Conservation (phyloP, 179 eudicot genomes). For the Spinacia oleracea region DNA sequence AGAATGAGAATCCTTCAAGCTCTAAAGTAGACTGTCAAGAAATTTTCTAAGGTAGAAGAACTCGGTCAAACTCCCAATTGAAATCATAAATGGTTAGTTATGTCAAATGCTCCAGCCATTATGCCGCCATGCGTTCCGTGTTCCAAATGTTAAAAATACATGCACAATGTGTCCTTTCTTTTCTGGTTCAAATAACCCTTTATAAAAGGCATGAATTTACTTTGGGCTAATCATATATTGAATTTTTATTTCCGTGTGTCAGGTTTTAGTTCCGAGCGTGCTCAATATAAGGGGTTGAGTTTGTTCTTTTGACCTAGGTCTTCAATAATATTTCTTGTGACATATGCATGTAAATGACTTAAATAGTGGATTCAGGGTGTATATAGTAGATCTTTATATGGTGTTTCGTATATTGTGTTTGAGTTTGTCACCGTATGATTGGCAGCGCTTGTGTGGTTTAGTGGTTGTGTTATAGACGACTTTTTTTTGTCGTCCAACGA, state of each 20-base stretch:
- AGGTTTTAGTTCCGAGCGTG: slow-evolving; percentile 20
- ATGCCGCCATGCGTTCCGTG: background rate
- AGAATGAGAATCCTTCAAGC: slow-evolving; percentile 12
- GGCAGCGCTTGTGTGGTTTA: background rate
- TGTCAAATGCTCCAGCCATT: background rate
- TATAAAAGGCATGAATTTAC: background rate
- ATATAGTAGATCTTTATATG: slow-evolving; percentile 15
- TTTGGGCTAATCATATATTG: background rate
- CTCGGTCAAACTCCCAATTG: slow-evolving; percentile 25
- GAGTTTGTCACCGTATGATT: background rate
- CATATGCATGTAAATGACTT: slow-evolving; percentile 30
- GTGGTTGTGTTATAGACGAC: background rate
- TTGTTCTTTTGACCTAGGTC: background rate
- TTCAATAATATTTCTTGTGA: slow-evolving; percentile 11
- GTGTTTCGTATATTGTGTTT: slow-evolving; percentile 1
- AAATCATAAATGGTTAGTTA: slow-evolving; percentile 2
- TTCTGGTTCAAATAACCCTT: background rate
- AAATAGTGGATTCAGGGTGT: slow-evolving; percentile 21
- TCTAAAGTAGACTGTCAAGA: slow-evolving; percentile 17
- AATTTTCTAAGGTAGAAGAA: slow-evolving; percentile 2
- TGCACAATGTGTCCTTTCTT: slow-evolving; percentile 3
- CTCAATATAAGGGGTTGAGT: background rate
- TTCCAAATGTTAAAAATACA: background rate
- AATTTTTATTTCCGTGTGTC: background rate
- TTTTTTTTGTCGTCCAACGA: slow-evolving; percentile 3